phyloP scores from a whole-genome alignment of 495 filamentous ascomycete species.

The Pyronema omphalodes region DNA sequence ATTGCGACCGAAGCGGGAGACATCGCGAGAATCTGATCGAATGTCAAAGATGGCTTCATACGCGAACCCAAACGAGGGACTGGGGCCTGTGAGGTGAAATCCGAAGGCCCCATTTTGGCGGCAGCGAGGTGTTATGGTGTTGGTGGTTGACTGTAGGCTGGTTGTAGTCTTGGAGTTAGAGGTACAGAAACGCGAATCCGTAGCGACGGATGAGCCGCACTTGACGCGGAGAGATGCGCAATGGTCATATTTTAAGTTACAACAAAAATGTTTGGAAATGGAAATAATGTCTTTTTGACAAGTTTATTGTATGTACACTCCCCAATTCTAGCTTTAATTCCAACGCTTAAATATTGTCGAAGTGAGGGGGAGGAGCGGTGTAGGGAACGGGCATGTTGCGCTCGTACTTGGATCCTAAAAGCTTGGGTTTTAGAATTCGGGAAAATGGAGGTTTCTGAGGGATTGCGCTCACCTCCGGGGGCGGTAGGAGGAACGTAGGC shows the following conservation, averaged over 20 bases:
- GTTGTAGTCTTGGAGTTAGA: neutral
- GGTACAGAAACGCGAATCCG: neutral
- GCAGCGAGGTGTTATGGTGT: neutral
- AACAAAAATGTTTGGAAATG: neutral
- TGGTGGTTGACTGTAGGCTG: neutral
- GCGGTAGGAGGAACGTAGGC: conserved; percentile 76
- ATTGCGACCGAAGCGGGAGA: neutral
- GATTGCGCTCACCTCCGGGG: conserved; percentile 61
- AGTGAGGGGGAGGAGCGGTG: conserved; percentile 33
- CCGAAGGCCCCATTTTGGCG: too few species aligned
- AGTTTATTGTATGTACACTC: neutral
- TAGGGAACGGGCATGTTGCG: conserved; percentile 68
- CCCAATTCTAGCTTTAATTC: neutral
- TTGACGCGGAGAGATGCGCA: neutral
- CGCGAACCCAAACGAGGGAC: neutral
- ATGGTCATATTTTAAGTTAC: neutral
- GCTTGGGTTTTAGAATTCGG: neutral
- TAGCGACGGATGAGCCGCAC: neutral
- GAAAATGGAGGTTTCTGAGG: conserved; percentile 18
- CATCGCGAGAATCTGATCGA: neutral
- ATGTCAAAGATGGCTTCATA: neutral
- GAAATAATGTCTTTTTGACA: neutral
- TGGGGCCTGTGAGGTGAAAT: neutral
- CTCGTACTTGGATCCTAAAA: conserved; percentile 81
- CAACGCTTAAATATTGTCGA: neutral